These are phyloP conservation scores for Achaetomiella virescens DNA, from an alignment of 495 filamentous ascomycete genomes.

Conservation along the genomic window DNA sequence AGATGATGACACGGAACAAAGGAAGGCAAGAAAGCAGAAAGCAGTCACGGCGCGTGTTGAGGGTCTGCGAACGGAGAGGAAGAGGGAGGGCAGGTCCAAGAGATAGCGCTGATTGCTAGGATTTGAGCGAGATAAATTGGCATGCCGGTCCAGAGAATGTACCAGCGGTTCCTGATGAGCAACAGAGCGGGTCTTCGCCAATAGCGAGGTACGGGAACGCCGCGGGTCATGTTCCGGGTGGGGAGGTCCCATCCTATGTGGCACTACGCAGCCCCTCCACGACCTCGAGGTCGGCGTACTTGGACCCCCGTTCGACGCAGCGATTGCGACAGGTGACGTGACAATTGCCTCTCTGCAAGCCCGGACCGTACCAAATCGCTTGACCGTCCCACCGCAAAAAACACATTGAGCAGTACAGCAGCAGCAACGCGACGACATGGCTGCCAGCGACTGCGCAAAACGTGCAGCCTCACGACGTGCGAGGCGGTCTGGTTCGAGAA, in stretches of 20 bases:
- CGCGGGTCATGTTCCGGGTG: conserved; percentile 4
- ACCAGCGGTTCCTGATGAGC: conserved; percentile 16
- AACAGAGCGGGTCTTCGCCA: conserved; percentile 11
- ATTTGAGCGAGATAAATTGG: conserved; percentile 33
- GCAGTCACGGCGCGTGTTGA: conserved; percentile 2
- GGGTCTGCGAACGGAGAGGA: conserved; percentile 2
- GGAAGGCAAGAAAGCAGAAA: neutral
- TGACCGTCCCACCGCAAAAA: neutral
- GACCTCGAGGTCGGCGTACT: conserved; percentile 10
- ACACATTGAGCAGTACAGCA: no score
- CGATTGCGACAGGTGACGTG: conserved; percentile 23
- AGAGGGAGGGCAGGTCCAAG: conserved; percentile 5
- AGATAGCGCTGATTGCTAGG: conserved; percentile 28
- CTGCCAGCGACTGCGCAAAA: neutral
- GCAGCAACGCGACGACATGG: no score
- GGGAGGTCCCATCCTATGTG: conserved; percentile 23
- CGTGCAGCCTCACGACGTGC: neutral
- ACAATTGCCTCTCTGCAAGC: conserved; percentile 15
- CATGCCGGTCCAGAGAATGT: conserved; percentile 9
- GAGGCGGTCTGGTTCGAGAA: neutral
- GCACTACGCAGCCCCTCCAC: conserved; percentile 22
- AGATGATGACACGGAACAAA: neutral
- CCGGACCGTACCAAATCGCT: conserved; percentile 7
- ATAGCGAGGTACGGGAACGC: conserved; percentile 21
- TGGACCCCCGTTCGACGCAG: conserved; percentile 10